These are phyloP conservation scores for Wallacemonas rigidus DNA, from an alignment of 208 protist genomes.

Conservation along the genomic window DNA sequence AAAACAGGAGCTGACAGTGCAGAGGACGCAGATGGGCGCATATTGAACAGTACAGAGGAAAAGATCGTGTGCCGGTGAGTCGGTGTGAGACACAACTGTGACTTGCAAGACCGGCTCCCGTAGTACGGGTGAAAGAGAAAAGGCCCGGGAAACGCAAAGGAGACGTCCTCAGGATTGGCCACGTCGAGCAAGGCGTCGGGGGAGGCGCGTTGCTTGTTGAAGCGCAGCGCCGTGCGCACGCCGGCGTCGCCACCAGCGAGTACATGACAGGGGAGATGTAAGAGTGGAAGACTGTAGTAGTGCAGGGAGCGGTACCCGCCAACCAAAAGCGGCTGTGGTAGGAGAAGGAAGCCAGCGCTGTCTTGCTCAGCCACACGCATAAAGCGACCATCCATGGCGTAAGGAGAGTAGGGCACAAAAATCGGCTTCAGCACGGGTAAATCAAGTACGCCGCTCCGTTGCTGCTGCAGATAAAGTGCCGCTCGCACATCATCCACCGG, in stretches of 20 bases:
- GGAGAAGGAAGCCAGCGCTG: slow-evolving; percentile 24
- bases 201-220: neutral
- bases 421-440: slow-evolving; percentile 37
- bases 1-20: neutral
- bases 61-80: slow-evolving; percentile 14
- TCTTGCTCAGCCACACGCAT: neutral
- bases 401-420: slow-evolving; percentile 1
- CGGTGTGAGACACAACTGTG: slow-evolving; percentile 21
- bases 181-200: neutral
- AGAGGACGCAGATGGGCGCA: neutral
- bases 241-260: slow-evolving; percentile 6
- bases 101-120: neutral
- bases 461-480: slow-evolving; percentile 34
- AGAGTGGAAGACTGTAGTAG: slow-evolving; percentile 57
- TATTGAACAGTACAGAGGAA: neutral
- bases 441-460: slow-evolving; percentile 18
- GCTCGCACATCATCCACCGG: neutral
- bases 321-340: slow-evolving; percentile 31
- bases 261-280: slow-evolving; percentile 50
- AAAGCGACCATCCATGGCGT: neutral
- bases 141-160: slow-evolving; percentile 2
- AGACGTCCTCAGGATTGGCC: neutral
- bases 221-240: neutral
- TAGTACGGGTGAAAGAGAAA: slow-evolving; percentile 31
- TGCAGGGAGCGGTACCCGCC: slow-evolving; percentile 63